Evolutionary conservation across 192 early-diverging fungal species (phyloP).

Genomic region (Rhizophagus prolifer): DNA sequence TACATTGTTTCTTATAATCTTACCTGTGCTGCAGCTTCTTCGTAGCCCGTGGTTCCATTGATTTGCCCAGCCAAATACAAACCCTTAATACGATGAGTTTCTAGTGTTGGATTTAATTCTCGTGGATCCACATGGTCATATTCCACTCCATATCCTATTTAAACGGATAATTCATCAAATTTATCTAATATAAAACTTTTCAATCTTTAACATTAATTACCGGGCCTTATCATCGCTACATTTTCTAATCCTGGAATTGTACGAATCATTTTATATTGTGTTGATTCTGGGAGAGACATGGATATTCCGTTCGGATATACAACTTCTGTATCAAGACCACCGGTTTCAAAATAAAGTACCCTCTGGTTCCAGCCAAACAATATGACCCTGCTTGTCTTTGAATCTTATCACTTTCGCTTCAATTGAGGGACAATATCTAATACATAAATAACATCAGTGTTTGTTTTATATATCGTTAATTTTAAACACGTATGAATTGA

Average conservation of each 20-base stretch:
- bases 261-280: slow-evolving; percentile 67
- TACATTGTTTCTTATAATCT: neutral
- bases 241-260: slow-evolving; percentile 75
- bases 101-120: slow-evolving; percentile 69
- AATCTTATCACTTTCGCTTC: slow-evolving; percentile 82
- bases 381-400: slow-evolving; percentile 60
- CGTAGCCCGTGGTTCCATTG: slow-evolving; percentile 86
- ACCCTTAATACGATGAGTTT: slow-evolving; percentile 76
- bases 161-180: neutral
- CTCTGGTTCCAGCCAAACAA: slow-evolving; percentile 83
- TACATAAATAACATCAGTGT: neutral
- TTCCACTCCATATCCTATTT: slow-evolving; percentile 75
- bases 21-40: slow-evolving; percentile 75
- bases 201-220: slow-evolving; percentile 22
- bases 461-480: neutral
- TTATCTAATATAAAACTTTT: neutral
- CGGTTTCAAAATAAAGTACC: slow-evolving; percentile 34
- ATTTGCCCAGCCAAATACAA: slow-evolving; percentile 83
- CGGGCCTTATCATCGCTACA: slow-evolving; percentile 69
- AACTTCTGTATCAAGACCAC: slow-evolving; percentile 60
- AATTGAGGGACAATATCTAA: slow-evolving; percentile 77
- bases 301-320: slow-evolving; percentile 88
- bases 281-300: slow-evolving; percentile 77
- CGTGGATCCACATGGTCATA: slow-evolving; percentile 85
- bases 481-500: neutral